Base-by-base conservation (phyloP, 2,329 filamentous ascomycete species). In the Coleophoma crateriformis region DNA sequence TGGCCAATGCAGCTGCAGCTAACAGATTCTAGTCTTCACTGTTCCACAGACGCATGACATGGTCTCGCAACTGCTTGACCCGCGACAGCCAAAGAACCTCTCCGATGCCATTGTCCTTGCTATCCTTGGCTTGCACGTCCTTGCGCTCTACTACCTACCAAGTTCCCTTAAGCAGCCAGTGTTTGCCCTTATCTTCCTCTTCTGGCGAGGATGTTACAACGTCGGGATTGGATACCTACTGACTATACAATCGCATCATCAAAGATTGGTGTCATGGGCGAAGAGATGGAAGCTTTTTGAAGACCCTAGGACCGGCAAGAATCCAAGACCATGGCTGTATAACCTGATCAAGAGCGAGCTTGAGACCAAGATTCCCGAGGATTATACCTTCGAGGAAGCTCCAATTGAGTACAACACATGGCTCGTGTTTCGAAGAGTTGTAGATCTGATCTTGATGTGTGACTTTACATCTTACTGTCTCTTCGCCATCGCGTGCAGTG, bases 391-490 rank as follows among this genome's bases (percentile, higher is more conserved):
- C 64, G 91, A 95, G 61, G 81, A 88, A 60, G 92, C 92, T 0
- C 94, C 94, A 14, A 77, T 97, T 67, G 94, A 99, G 78, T 99
- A 97, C 79, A 99, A 99, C 73, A 96, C 94, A 39, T 99, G 94
- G 94, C 80, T 99, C 50, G 82, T 96, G 58, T 99, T 99, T 73
- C 86, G 94, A 59, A 85, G 94, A 61, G 81, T 97, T 33, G 94
- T 97, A 65, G 94, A 99, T 72, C 74, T 99, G 67, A 96, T 97
- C 66, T 76, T 99, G 64, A 96, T 99, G 90, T 96, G 91, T 76
- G 94, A 99, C 73, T 99, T 99, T 68, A 85, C 88, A 55, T 96
- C 92, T 45, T 99, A 97, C 76, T 94, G 89, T 69, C 82, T 96
- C 50, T 99, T 97, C 72, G 92, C 94, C 59, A 82, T 95, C 60